These are phyloP conservation scores for Aspergillus candidus DNA, from an alignment of 2,329 filamentous ascomycete species.

Conservation along the genomic window DNA sequence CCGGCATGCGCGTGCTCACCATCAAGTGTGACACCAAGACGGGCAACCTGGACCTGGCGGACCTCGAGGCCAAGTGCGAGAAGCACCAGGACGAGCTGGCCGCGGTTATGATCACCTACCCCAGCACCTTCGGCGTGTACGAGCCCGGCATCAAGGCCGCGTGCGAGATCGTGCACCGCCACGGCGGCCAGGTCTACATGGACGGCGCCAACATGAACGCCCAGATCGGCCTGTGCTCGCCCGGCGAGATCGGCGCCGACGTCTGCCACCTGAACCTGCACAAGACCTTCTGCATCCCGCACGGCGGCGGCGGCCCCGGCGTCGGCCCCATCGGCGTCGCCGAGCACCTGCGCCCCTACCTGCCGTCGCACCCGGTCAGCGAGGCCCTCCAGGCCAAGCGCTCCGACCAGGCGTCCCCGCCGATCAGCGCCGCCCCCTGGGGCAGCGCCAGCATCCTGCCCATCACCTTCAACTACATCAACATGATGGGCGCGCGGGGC, in stretches of 20 bases:
- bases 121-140: slow-evolving; percentile 90
- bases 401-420: slow-evolving; percentile 50
- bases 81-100: slow-evolving; percentile 79
- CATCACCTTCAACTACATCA: slow-evolving; percentile 93
- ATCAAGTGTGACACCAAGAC: slow-evolving; percentile 84
- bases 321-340: slow-evolving; percentile 93
- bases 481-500: slow-evolving; percentile 80
- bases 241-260: slow-evolving; percentile 90
- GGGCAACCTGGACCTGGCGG: slow-evolving; percentile 81
- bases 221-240: slow-evolving; percentile 90
- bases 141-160: slow-evolving; percentile 83
- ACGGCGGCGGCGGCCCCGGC: slow-evolving; percentile 88
- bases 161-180: slow-evolving; percentile 75
- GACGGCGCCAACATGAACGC: slow-evolving; percentile 98
- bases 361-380: slow-evolving; percentile 65
- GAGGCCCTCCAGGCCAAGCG: slow-evolving; percentile 40
- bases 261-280: slow-evolving; percentile 96
- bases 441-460: slow-evolving; percentile 88
- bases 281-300: slow-evolving; percentile 98
- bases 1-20: slow-evolving; percentile 86
- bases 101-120: slow-evolving; percentile 96
- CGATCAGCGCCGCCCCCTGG: slow-evolving; percentile 72
- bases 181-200: slow-evolving; percentile 96
- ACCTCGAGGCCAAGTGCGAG: slow-evolving; percentile 81
- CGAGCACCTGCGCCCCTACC: slow-evolving; percentile 66